These are phyloP conservation scores for Fraxinus excelsior DNA, from an alignment of 257 asterid genomes.

Conservation along the genomic window DNA sequence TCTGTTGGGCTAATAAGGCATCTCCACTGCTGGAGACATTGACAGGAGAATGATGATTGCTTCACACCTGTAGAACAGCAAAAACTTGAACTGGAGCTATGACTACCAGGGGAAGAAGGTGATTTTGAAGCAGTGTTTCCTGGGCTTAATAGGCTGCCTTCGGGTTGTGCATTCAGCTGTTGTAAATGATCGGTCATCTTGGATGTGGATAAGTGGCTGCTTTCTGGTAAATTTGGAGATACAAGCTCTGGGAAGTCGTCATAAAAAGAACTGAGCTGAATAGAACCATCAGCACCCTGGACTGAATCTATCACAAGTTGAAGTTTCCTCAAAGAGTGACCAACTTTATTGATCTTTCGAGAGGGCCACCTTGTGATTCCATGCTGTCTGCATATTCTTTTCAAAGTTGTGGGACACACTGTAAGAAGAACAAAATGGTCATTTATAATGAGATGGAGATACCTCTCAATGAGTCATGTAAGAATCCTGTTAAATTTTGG, in stretches of 20 bases:
- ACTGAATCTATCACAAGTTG: conserved; percentile 87
- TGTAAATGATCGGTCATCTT: conserved; percentile 25
- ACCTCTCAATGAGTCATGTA: neutral
- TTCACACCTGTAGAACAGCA: conserved; percentile 55
- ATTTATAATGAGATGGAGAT: neutral
- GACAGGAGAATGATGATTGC: conserved; percentile 39
- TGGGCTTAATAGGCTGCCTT: conserved; percentile 45
- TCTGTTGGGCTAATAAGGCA: conserved; percentile 37
- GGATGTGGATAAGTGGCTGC: conserved; percentile 28
- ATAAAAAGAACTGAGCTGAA: conserved; percentile 73
- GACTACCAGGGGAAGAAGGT: conserved; percentile 58
- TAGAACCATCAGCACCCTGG: conserved; percentile 73
- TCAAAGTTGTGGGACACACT: conserved; percentile 88
- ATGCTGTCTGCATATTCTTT: conserved; percentile 84
- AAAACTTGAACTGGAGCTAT: conserved; percentile 68
- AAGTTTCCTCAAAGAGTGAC: conserved; percentile 74
- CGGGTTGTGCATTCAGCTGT: conserved; percentile 29
- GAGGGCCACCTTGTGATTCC: conserved; percentile 90
- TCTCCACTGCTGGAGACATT: conserved; percentile 35
- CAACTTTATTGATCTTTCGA: conserved; percentile 81
- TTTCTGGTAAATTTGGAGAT: conserved; percentile 48
- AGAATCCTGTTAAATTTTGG: neutral
- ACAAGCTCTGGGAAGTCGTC: conserved; percentile 68
- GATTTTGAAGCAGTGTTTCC: conserved; percentile 39
- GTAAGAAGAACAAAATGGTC: conserved; percentile 21